Conservation (phyloP, 2,329 filamentous ascomycete species). For the Coniochaeta sp. region DNA sequence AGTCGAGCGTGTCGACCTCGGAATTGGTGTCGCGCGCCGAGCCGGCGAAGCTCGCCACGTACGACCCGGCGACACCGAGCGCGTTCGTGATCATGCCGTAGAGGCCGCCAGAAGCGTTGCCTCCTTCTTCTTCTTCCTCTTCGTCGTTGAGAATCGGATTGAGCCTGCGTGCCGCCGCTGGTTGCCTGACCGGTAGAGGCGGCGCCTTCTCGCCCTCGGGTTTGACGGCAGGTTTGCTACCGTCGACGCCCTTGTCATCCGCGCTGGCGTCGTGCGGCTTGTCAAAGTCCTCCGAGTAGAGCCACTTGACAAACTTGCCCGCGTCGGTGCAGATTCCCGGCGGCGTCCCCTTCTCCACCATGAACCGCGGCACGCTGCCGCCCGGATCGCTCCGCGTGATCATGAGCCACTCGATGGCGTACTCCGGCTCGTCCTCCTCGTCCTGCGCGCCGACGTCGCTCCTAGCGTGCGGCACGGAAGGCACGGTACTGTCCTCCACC, state of each 20-base stretch:
- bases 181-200: neutral
- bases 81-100: slow-evolving; percentile 50
- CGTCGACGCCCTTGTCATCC: slow-evolving; percentile 21
- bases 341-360: slow-evolving; percentile 86
- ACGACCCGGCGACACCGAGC: slow-evolving; percentile 41
- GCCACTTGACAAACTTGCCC: slow-evolving; percentile 75
- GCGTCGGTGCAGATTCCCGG: slow-evolving; percentile 73
- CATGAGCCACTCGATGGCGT: slow-evolving; percentile 80
- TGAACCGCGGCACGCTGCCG: slow-evolving; percentile 78
- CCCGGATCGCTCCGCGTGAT: slow-evolving; percentile 83
- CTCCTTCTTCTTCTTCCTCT: slow-evolving; percentile 2
- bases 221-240: neutral
- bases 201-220: slow-evolving; percentile 15
- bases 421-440: slow-evolving; percentile 24
- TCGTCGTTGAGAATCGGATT: neutral
- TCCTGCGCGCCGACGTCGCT: slow-evolving; percentile 3
- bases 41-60: slow-evolving; percentile 30
- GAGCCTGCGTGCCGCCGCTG: neutral
- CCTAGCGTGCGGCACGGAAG: slow-evolving; percentile 3
- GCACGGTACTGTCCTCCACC: slow-evolving; percentile 1
- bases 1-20: slow-evolving; percentile 16
- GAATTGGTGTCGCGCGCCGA: slow-evolving; percentile 20
- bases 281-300: slow-evolving; percentile 31
- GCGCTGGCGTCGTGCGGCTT: slow-evolving; percentile 14
- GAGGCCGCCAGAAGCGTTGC: slow-evolving; percentile 32